Evolutionary conservation across 495 filamentous ascomycete species (phyloP), one percentile per base, ranked within the genome.

Genomic region (Chaetomium cochliodes): DNA sequence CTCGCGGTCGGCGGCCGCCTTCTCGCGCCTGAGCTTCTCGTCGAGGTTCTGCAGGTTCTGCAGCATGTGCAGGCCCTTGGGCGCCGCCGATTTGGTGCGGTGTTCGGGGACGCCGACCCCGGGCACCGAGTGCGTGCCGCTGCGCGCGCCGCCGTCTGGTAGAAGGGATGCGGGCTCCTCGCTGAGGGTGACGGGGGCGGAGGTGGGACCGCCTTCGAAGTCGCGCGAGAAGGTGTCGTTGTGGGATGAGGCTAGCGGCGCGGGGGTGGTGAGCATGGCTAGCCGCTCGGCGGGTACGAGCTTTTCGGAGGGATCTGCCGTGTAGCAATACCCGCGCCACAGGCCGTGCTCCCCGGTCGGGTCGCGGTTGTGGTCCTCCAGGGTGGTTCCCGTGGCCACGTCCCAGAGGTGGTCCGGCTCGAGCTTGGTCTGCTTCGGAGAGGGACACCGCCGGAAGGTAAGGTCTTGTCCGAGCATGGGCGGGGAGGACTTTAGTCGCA

Each of bases 391-490:
- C 16, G 63, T 70, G 41, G 67, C 66, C 22, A 69, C 57, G 23
- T 74, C 71, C 73, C 71, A 76, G n/a, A 77, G 71, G 52, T 83
- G 81, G 46, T 84, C 73, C 23, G 87, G 84, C 64, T 96, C 90
- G 72, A 92, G 88, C 62, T 89, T 82, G 30, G 92, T 93, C n/a
- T 82, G 84, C 67, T 90, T 86, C 0, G 93, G 93, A 13, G 92
- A 94, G 0, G 81, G 77, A 72, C 90, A 94, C 67, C 84, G 83
- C 5, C 90, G 88, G 69, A 96, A 91, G 23, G 80, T 78, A 58
- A 96, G 80, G 60, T 93, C 89, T 26, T 76, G 66, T 49, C 93
- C 93, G 8, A 96, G 85, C 91, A 96, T 93, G 3, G 92, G 93
- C 20, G 93, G 92, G 76, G 86, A 82, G 81, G 84, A 63, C 28